phyloP scores from a whole-genome alignment of 257 asterid genomes.

The Sherardia arvensis region DNA sequence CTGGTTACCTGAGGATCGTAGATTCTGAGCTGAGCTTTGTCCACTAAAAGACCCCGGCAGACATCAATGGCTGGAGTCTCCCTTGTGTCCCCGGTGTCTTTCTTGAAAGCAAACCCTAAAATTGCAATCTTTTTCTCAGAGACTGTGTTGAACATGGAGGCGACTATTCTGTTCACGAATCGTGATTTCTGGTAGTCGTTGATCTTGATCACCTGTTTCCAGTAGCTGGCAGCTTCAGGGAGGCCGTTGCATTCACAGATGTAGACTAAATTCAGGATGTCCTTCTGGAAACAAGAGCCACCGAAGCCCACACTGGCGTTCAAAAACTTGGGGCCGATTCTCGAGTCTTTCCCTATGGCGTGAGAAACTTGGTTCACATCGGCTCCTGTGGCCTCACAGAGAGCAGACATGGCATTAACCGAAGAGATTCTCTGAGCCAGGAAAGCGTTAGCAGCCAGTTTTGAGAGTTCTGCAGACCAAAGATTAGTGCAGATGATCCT shows the following conservation, averaged over 20 bases:
- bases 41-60: slow-evolving; percentile 37
- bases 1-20: slow-evolving; percentile 45
- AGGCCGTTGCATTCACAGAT: slow-evolving; percentile 50
- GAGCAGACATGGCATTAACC: slow-evolving; percentile 39
- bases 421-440: slow-evolving; percentile 58
- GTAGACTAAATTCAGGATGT: slow-evolving; percentile 39
- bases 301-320: slow-evolving; percentile 51
- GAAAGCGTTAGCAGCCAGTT: slow-evolving; percentile 68
- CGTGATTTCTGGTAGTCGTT: slow-evolving; percentile 44
- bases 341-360: slow-evolving; percentile 36
- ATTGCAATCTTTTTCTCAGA: slow-evolving; percentile 37
- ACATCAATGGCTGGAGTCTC: slow-evolving; percentile 49
- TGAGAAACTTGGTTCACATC: slow-evolving; percentile 33
- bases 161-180: slow-evolving; percentile 33
- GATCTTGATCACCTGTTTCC: slow-evolving; percentile 47
- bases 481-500: slow-evolving; percentile 44
- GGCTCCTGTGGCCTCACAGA: slow-evolving; percentile 43
- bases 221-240: slow-evolving; percentile 38
- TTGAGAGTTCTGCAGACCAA: slow-evolving; percentile 62
- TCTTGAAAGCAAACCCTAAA: slow-evolving; percentile 47
- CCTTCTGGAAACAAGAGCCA: slow-evolving; percentile 52
- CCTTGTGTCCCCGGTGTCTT: slow-evolving; percentile 48
- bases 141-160: slow-evolving; percentile 49
- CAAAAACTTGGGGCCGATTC: slow-evolving; percentile 48
- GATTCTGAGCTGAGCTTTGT: slow-evolving; percentile 33